A percentile compares a stretch with the other conserved stretches of the same genome.
Evolutionary conservation across 768 basidiomycete species (phyloP).

Genomic region (Filobasidium wieringae): DNA sequence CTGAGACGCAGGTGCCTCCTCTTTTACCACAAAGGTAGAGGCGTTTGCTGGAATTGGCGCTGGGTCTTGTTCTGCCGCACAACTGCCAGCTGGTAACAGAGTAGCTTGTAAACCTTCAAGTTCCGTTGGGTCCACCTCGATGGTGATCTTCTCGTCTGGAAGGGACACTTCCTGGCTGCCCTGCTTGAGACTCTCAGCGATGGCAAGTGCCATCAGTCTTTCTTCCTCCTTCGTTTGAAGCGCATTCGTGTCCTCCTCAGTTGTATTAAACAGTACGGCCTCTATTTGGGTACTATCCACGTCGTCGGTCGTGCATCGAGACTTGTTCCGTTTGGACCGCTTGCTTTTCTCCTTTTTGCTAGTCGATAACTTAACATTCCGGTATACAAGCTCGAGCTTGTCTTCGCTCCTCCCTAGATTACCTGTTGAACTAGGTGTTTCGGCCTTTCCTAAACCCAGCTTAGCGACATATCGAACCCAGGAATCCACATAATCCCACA

Average conservation of each 20-base stretch:
- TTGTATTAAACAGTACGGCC: no score
- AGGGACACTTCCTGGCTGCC: no score
- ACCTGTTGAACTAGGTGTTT: neutral
- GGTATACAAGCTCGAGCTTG: conserved; percentile 33
- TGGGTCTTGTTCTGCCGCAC: neutral
- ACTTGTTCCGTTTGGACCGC: neutral
- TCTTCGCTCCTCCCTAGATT: conserved; percentile 24
- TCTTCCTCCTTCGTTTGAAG: conserved; percentile 18
- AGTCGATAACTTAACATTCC: conserved; percentile 7
- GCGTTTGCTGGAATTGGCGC: no score
- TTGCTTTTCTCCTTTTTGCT: neutral
- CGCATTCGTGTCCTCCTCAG: no score
- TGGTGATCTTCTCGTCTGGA: neutral
- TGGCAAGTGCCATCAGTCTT: conserved; percentile 16
- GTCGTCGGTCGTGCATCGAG: no score
- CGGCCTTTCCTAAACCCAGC: conserved; percentile 27
- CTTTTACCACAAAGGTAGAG: no score
- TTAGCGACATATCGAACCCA: conserved; percentile 27
- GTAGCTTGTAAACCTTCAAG: neutral
- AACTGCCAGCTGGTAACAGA: neutral
- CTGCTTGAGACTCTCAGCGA: conserved; percentile 20
- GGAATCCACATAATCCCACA: conserved; percentile 21
- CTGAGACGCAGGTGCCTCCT: no score
- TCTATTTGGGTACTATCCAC: no score
- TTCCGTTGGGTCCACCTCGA: neutral